A percentile compares a stretch with the other conserved stretches of the same genome.
These are phyloP conservation scores for Hamamelis virginiana DNA, from an alignment of 164 flowering plant species.

Conservation along the genomic window DNA sequence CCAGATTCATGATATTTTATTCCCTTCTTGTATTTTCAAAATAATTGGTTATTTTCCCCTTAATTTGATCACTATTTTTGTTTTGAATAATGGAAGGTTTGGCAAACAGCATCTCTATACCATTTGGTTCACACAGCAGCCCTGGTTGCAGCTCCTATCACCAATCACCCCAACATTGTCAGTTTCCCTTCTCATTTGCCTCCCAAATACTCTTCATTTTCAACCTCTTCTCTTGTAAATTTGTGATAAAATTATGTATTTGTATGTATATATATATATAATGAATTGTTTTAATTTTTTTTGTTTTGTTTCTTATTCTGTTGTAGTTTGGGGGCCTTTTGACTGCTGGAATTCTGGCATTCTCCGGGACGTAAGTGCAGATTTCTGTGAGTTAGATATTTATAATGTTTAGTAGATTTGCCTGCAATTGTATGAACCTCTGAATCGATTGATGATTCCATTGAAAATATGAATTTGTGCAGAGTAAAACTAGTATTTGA, in stretches of 20 bases:
- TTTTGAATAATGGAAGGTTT: conserved; percentile 52
- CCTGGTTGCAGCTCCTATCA: conserved; percentile 72
- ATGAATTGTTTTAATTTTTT: neutral
- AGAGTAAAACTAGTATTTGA: neutral
- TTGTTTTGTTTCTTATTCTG: neutral
- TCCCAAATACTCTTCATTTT: too few relatives aligned
- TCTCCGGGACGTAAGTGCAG: conserved; percentile 89
- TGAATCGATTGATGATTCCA: too few relatives aligned
- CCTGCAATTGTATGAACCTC: too few relatives aligned
- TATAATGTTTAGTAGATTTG: too few relatives aligned
- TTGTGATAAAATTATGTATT: too few relatives aligned
- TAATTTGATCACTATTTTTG: conserved; percentile 5
- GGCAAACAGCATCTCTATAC: conserved; percentile 91
- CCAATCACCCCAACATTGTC: conserved; percentile 70
- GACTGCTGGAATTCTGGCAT: conserved; percentile 81
- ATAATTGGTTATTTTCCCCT: neutral
- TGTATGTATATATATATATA: neutral
- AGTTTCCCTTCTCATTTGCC: conserved; percentile 21
- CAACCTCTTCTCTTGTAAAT: too few relatives aligned
- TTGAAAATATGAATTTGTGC: neutral
- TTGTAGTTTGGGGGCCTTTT: conserved; percentile 87
- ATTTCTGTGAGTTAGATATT: neutral
- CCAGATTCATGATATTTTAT: neutral
- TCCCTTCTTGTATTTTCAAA: neutral
- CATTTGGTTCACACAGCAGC: conserved; percentile 97